Evolutionary conservation across 2,329 filamentous ascomycete species (phyloP).

Genomic region (Verticillium klebahnii): DNA sequence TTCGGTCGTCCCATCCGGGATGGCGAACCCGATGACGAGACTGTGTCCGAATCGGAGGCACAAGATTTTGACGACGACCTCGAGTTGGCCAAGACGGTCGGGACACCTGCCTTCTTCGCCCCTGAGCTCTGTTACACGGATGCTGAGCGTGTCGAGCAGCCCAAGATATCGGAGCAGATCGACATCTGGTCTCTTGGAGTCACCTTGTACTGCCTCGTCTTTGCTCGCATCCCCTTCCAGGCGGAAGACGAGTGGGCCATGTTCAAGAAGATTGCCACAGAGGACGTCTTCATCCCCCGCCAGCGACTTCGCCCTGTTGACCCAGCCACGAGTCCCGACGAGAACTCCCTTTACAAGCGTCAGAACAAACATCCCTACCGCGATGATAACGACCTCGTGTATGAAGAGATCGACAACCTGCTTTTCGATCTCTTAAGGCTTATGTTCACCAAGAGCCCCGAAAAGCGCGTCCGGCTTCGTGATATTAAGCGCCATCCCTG

Average conservation of each 20-base stretch:
- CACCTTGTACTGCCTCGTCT: conserved; percentile 93
- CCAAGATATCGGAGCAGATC: conserved; percentile 84
- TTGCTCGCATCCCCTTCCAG: conserved; percentile 87
- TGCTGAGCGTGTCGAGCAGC: conserved; percentile 56
- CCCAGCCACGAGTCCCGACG: conserved; percentile 51
- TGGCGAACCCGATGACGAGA: conserved; percentile 72
- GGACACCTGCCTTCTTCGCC: conserved; percentile 95
- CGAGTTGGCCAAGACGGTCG: conserved; percentile 96
- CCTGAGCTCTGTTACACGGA: conserved; percentile 94
- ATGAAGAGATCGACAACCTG: conserved; percentile 79
- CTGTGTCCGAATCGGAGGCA: conserved; percentile 73
- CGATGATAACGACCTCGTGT: conserved; percentile 71
- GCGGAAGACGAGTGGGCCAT: conserved; percentile 89
- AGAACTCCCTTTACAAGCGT: conserved; percentile 51
- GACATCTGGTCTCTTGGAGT: conserved; percentile 97
- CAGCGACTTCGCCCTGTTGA: conserved; percentile 75
- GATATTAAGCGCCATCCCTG: conserved; percentile 94
- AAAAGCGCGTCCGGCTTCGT: conserved; percentile 79
- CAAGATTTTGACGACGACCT: conserved; percentile 87
- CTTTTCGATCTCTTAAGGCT: conserved; percentile 73
- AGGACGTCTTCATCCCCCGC: conserved; percentile 84
- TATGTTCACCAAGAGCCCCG: conserved; percentile 84
- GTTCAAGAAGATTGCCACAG: conserved; percentile 86
- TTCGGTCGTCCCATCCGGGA: conserved; percentile 84
- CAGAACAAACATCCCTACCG: conserved; percentile 64